Evolutionary conservation across 345 rosid genomes (phyloP), one percentile per base, ranked within the genome.

Genomic region (Lepidium aucheri): DNA sequence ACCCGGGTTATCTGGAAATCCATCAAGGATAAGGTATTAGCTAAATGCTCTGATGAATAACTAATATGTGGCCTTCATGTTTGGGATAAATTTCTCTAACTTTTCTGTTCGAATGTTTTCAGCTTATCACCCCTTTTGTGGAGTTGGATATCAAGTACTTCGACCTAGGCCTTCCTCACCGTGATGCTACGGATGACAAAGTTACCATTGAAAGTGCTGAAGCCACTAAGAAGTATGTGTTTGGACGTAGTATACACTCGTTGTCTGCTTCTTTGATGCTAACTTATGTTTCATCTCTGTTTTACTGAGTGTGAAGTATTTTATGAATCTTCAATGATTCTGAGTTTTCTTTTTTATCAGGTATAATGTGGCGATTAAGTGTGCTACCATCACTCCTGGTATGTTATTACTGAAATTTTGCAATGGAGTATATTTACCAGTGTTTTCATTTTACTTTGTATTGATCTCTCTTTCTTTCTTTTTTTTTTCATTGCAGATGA

Each of bases 361-460:
- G 91, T 90, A 88, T 73, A 94, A 94, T 83, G 99, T 94, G 13
- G 97, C 99, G 6, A 86, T 94, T 72, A 90, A 94, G 81, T 90
- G 99, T 67, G 99, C 99, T 53, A 94, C 99, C 55, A 90, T 94
- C 44, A 90, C 99, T 55, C 99, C 99, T 73, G 99, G 99, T 90
- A 79, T 62, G 51, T 44, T 28, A 47, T n/a, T n/a, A 28, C 66
- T 20, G 22, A 33, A 22, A 20, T 15, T 16, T 45, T n/a, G 24
- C 18, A 33, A 17, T 53, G 38, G 30, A 45, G 15, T 9, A 9
- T 50, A 50, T 11, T 41, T 45, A 24, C 7, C 1, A 8, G 17
- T 52, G 34, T 18, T 20, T 17, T 32, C 36, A 34, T 64, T 52
- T 33, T 70, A 55, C 68, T 44, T 8, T 53, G n/a, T 50, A 14